phyloP scores from a whole-genome alignment of 208 protist genomes.

The Paratrypanosoma confusum region DNA sequence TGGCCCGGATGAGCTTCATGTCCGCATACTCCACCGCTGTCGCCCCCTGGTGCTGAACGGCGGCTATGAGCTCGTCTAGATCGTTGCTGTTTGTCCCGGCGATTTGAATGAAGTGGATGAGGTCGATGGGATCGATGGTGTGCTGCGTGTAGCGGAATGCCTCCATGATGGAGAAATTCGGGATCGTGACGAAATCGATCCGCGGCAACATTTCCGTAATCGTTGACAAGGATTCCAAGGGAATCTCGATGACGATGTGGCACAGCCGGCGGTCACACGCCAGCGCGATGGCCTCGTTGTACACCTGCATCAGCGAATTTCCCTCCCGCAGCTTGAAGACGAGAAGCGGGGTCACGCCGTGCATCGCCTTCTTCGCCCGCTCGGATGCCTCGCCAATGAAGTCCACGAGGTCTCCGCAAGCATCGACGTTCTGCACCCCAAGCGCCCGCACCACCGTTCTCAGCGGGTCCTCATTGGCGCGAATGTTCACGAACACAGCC shows the following conservation, averaged over 20 bases:
- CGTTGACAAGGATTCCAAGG: constrained; percentile 52
- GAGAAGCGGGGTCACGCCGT: constrained; percentile 47
- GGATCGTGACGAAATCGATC: constrained; percentile 58
- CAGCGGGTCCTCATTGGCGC: constrained; percentile 60
- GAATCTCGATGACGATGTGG: constrained; percentile 67
- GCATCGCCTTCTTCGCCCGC: constrained; percentile 32
- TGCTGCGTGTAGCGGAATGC: constrained; percentile 70
- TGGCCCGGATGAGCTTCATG: constrained; percentile 68
- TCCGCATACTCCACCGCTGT: constrained; percentile 41
- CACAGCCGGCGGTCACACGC: constrained; percentile 62
- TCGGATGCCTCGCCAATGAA: constrained; percentile 68
- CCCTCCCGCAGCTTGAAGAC: constrained; percentile 72
- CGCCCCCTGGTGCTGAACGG: constrained; percentile 28
- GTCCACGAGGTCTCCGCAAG: constrained; percentile 73
- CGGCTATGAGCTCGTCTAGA: constrained; percentile 61
- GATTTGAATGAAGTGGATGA: constrained; percentile 58
- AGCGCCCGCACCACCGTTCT: constrained; percentile 39
- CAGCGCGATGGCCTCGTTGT: constrained; percentile 64
- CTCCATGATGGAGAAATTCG: constrained; percentile 55
- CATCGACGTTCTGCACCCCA: constrained; percentile 68
- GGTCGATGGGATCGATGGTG: constrained; percentile 47
- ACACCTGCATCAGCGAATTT: constrained; percentile 48
- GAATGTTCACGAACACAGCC: constrained; percentile 67
- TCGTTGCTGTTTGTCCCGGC: constrained; percentile 39
- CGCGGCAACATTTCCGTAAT: constrained; percentile 50